Evolutionary conservation across 208 protist genomes (phyloP), one percentile per base, ranked within the genome.

Genomic region (Trypanosoma boissoni): DNA sequence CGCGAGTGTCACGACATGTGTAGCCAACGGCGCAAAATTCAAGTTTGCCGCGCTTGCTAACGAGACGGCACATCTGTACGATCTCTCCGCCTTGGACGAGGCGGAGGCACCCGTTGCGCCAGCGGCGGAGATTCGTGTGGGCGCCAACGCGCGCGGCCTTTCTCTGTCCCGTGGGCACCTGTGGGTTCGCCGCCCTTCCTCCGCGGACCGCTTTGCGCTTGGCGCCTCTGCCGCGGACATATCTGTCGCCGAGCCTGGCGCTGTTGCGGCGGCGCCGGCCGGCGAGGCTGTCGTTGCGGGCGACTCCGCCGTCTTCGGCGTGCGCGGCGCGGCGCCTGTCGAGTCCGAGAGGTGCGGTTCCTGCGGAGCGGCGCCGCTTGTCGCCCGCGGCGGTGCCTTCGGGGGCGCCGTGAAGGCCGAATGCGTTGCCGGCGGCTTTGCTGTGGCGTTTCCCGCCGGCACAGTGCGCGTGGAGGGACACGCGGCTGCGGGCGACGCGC

Each of bases 61-160:
- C 18, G 12, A 23, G 12, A 39, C 48, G 20, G 70, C 79, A 24
- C 59, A 62, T 51, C 31, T 83, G 27, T 87, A 71, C 52, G 42
- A 50, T 36, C 71, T 87, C 46, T 64, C 72, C 26, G 46, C 69
- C 41, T n/a, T n/a, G n/a, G 50, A 59, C 0, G 61, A 64, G 1
- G 74, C 78, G 16, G 74, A 76, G 12, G 74, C 75, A 59, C 28
- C 51, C 6, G 73, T 86, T 20, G 27, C 34, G 7, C 54, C 52
- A 3, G 55, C 46, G 2, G 28, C 52, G 12, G 51, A 42, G 2
- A 39, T 72, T 2, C 32, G 21, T 5, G 7, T 67, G 9, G 39
- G 55, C 27, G 6, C 41, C 7, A 58, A 23, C 16, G 51, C 37
- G 58, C 2, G 31, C 43, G 3, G 50, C 42, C 24, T 64, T 66